Evolutionary conservation across 768 basidiomycete genomes (phyloP).

Genomic region (Suillus decipiens): DNA sequence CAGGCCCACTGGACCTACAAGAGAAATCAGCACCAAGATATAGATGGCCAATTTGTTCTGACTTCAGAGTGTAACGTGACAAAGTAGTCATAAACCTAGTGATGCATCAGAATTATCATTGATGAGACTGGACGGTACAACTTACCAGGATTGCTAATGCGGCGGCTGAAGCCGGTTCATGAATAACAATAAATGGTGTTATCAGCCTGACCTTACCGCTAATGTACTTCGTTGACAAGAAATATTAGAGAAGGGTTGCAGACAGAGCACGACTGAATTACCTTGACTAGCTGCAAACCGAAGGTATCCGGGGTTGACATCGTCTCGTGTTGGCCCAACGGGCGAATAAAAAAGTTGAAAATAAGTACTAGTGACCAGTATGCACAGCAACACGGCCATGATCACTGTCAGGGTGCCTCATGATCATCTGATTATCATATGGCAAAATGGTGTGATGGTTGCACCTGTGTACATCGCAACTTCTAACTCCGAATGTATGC

Average conservation of each 20-base stretch:
- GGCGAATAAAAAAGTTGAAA: neutral
- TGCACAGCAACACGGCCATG: neutral
- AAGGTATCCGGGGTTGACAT: neutral
- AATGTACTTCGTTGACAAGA: neutral
- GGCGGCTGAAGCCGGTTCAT: neutral
- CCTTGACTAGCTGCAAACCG: neutral
- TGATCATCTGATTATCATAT: neutral
- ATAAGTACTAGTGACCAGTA: neutral
- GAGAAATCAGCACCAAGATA: neutral
- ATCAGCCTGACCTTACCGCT: neutral
- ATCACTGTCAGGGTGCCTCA: neutral
- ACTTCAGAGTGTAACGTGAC: neutral
- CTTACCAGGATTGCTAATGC: neutral
- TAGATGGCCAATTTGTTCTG: neutral
- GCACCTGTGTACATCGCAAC: neutral
- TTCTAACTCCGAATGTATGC: too few relatives aligned
- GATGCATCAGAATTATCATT: neutral
- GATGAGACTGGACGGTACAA: neutral
- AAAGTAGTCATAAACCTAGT: constrained; percentile 3
- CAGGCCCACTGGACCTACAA: constrained; percentile 20
- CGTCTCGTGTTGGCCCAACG: neutral
- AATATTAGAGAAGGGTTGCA: neutral
- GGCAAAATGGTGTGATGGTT: neutral
- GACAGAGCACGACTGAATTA: neutral
- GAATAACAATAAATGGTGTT: neutral